Evolutionary conservation across 352 stramenopile genomes (phyloP).

Genomic region (Pythium plurisporium): DNA sequence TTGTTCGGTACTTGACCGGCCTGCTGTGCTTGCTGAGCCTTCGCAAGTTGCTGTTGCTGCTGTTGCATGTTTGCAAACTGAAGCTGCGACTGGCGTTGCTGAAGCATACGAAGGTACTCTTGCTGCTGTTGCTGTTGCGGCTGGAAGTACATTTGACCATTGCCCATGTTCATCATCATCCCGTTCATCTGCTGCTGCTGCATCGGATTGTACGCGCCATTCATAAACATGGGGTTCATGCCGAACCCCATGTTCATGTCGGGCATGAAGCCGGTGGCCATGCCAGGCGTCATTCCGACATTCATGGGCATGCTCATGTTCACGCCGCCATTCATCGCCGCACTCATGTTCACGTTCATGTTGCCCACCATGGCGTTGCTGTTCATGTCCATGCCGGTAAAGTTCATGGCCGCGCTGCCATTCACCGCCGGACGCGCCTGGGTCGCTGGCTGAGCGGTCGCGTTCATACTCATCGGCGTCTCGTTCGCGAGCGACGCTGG

Average conservation of each 20-base stretch:
- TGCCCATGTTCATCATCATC: slow-evolving; percentile 68
- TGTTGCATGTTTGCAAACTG: slow-evolving; percentile 30
- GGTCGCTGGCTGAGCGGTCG: not conserved
- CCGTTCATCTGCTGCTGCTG: slow-evolving; percentile 38
- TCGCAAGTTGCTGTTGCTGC: slow-evolving; percentile 11
- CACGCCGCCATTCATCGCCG: slow-evolving; percentile 16
- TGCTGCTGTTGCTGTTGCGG: slow-evolving; percentile 68
- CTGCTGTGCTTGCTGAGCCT: slow-evolving; percentile 18
- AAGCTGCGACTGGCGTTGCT: slow-evolving; percentile 34
- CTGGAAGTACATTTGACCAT: slow-evolving; percentile 53
- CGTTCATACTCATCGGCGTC: slow-evolving; percentile 29
- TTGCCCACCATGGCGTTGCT: slow-evolving; percentile 6
- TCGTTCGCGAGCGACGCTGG: slow-evolving; percentile 67
- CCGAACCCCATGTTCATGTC: slow-evolving; percentile 60
- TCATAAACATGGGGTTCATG: slow-evolving; percentile 66
- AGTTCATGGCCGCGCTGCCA: slow-evolving; percentile 10
- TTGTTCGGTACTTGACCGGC: slow-evolving; percentile 5
- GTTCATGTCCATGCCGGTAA: slow-evolving; percentile 20
- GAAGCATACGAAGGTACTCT: slow-evolving; percentile 71
- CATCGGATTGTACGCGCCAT: slow-evolving; percentile 46
- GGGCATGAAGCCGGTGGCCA: slow-evolving; percentile 36
- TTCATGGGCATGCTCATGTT: slow-evolving; percentile 33
- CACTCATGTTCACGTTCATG: slow-evolving; percentile 35
- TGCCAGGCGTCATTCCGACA: slow-evolving; percentile 51
- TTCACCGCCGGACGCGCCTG: slow-evolving; percentile 15